Evolutionary conservation across 495 filamentous ascomycete genomes (phyloP).

Genomic region (Lepraria neglecta): DNA sequence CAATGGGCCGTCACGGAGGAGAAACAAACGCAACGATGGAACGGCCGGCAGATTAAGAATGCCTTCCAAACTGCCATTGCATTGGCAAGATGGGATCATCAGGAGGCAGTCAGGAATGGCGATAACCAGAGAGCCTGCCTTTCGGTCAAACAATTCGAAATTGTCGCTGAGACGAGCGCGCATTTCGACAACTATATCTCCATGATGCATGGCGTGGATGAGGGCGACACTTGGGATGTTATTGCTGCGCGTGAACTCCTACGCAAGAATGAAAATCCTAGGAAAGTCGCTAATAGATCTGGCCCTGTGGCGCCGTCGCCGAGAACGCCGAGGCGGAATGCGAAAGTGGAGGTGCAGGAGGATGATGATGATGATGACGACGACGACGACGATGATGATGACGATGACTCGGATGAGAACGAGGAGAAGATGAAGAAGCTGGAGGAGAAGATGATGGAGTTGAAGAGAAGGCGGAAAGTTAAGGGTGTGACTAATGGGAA

Average conservation of each 20-base stretch:
- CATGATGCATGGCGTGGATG: no score
- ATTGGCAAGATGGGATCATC: constrained; percentile 32
- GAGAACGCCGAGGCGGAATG: neutral
- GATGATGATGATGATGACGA: neutral
- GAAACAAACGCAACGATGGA: constrained; percentile 30
- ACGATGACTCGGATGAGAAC: neutral
- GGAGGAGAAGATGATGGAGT: neutral
- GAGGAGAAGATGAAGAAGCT: neutral
- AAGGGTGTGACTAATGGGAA: neutral
- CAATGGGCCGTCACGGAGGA: neutral
- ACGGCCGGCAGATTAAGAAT: constrained; percentile 43
- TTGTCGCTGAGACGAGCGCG: neutral
- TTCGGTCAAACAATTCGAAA: neutral
- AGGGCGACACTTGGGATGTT: no score
- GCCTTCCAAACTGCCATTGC: constrained; percentile 41
- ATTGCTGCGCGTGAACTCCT: no score
- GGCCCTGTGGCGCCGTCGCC: no score
- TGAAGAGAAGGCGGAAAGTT: neutral
- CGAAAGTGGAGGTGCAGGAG: neutral
- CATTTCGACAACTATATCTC: neutral
- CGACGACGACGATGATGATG: neutral
- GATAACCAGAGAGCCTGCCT: neutral
- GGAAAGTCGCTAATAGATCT: no score
- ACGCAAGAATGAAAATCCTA: no score
- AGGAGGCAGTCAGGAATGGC: neutral